Evolutionary conservation across 2,329 filamentous ascomycete species (phyloP), one percentile per base, ranked within the genome.

Genomic region (Ceratocystis variospora): DNA sequence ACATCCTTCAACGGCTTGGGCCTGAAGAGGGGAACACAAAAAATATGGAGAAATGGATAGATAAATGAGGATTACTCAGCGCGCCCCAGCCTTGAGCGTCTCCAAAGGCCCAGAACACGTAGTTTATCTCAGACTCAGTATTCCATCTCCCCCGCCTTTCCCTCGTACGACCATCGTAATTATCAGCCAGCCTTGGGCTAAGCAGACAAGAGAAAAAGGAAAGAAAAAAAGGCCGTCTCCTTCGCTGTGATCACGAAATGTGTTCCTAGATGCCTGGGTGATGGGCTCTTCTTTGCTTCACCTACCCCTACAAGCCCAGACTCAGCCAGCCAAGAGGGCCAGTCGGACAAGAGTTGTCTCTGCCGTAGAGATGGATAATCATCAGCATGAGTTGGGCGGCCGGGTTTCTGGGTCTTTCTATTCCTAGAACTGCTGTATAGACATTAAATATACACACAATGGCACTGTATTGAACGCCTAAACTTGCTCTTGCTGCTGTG

Each of bases 111-210:
- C 46, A 50, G 46, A 41, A 41, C 37, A 41, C 37, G 37, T 41
- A 41, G 37, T 12, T 41, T 25, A 50, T n/a, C 46, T 19, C 22
- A 50, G 46, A 22, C n/a, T 15, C 46, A 19, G 46, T 3, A 25
- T 12, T 50, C n/a, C 46, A 19, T n/a, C 46, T 25, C n/a, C 37
- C 37, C 37, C 37, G 37, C 37, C 55, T 59, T 25, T 59, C 7
- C n/a, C 25, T 59, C 31, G 55, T 59, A 53, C 48, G 48, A 53
- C 48, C 19, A 53, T 53, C 48, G 48, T 53, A 53, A 53, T 53
- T 3, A 15, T 28, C 48, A 53, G 48, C 48, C 48, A 53, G 48
- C 48, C 48, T 25, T 53, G 37, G 37, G 37, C 8, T 1, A 15
- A 15, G 37, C 37, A 41, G 37, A 41, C 10, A 12, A 15, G 12